Percentiles rank a stretch among this genome's conserved stretches.
These are phyloP conservation scores for Dillenia suffruticosa DNA, from an alignment of 164 flowering plant species.

Conservation along the genomic window DNA sequence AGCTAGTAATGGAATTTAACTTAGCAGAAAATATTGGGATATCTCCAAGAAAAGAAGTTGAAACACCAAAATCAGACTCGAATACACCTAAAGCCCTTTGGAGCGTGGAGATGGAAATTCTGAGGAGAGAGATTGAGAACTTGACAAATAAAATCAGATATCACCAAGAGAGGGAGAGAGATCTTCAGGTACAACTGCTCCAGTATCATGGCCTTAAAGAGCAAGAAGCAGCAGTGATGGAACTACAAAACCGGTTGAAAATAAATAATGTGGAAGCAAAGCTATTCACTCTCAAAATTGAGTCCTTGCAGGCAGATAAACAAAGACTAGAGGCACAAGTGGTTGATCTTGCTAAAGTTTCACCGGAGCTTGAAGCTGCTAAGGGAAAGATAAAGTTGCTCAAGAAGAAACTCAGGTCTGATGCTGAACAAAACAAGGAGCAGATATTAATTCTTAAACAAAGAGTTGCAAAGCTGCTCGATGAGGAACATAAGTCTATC, in stretches of 20 bases:
- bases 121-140: slow-evolving; percentile 50
- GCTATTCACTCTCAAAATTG: slow-evolving; percentile 59
- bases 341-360: slow-evolving; percentile 47
- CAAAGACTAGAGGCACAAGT: slow-evolving; percentile 54
- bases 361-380: slow-evolving; percentile 70
- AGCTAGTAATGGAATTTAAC: slow-evolving; percentile 49
- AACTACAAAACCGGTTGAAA: slow-evolving; percentile 72
- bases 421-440: slow-evolving; percentile 57
- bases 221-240: slow-evolving; percentile 69
- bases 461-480: slow-evolving; percentile 52
- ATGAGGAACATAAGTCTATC: slow-evolving; percentile 32
- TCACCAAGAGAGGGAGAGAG: slow-evolving; percentile 72
- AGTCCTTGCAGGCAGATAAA: slow-evolving; percentile 76
- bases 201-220: slow-evolving; percentile 92
- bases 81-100: slow-evolving; percentile 17
- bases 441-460: slow-evolving; percentile 55
- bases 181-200: slow-evolving; percentile 65
- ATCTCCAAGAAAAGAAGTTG: slow-evolving; percentile 31
- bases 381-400: slow-evolving; percentile 54
- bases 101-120: slow-evolving; percentile 23
- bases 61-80: slow-evolving; percentile 14
- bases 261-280: slow-evolving; percentile 63
- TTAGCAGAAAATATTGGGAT: slow-evolving; percentile 11
- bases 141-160: slow-evolving; percentile 41
- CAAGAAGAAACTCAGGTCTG: slow-evolving; percentile 55